Conservation (phyloP, 2,329 filamentous ascomycete genomes). For the Cladosporium sphaerospermum region DNA sequence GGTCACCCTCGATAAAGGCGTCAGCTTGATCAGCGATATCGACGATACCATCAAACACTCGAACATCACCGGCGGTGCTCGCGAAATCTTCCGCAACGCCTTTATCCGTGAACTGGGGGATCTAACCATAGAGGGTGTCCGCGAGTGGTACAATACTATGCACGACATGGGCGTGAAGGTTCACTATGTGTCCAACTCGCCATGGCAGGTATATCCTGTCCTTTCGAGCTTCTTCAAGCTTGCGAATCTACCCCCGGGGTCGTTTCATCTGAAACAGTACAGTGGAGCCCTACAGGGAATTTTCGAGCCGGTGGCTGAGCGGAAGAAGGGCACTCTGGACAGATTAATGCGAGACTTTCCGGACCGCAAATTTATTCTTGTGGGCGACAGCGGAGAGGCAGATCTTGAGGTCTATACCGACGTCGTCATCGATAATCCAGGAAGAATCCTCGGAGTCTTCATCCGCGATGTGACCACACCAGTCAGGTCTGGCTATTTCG, state of each 20-base stretch:
- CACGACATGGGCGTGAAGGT: constrained; percentile 75
- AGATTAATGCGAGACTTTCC: constrained; percentile 86
- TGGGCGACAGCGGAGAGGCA: constrained; percentile 93
- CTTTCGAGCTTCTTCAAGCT: constrained; percentile 77
- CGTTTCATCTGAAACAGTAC: constrained; percentile 93
- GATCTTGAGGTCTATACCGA: constrained; percentile 97
- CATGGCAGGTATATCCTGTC: constrained; percentile 94
- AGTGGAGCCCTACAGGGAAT: constrained; percentile 96
- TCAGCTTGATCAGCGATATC: constrained; percentile 94
- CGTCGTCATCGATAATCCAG: constrained; percentile 75
- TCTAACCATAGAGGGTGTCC: constrained; percentile 78
- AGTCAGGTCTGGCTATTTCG: constrained; percentile 65
- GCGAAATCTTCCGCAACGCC: constrained; percentile 93
- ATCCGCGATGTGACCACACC: constrained; percentile 92
- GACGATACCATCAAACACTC: constrained; percentile 97
- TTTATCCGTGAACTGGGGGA: constrained; percentile 82
- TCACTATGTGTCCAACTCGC: constrained; percentile 98
- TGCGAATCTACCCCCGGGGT: constrained; percentile 76
- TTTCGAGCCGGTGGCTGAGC: constrained; percentile 92
- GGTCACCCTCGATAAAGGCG: constrained; percentile 68
- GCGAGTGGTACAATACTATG: constrained; percentile 79
- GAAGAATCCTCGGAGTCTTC: constrained; percentile 78
- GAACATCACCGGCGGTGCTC: constrained; percentile 76
- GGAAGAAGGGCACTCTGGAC: constrained; percentile 83
- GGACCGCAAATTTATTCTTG: constrained; percentile 77